Conservation (phyloP, 345 rosid genomes). For the Xanthoceras sorbifolium region DNA sequence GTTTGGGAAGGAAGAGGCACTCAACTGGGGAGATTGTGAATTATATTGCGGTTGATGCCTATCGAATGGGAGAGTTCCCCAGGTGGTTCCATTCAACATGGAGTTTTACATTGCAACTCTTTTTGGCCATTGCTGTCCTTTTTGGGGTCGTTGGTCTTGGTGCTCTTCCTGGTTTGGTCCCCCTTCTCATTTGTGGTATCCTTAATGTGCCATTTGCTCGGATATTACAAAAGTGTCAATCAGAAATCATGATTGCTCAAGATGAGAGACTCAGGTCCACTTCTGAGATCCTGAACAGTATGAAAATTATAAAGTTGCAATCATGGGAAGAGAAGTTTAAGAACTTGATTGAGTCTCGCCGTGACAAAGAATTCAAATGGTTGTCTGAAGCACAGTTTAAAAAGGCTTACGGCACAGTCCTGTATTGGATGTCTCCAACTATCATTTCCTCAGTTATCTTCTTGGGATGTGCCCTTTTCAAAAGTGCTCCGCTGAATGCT, state of each 20-base stretch:
- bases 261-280: slow-evolving; percentile 66
- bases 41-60: slow-evolving; percentile 75
- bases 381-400: slow-evolving; percentile 51
- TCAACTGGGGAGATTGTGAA: slow-evolving; percentile 79
- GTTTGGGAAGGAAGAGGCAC: slow-evolving; percentile 61
- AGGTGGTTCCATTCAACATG: slow-evolving; percentile 79
- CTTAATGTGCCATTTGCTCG: slow-evolving; percentile 67
- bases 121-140: slow-evolving; percentile 51
- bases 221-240: slow-evolving; percentile 56
- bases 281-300: slow-evolving; percentile 66
- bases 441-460: slow-evolving; percentile 64
- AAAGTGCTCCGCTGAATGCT: slow-evolving; percentile 67
- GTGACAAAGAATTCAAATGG: slow-evolving; percentile 69
- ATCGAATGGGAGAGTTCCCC: slow-evolving; percentile 73
- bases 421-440: slow-evolving; percentile 81
- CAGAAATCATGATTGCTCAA: slow-evolving; percentile 65
- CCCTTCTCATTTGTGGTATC: slow-evolving; percentile 48
- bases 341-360: slow-evolving; percentile 49
- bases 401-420: slow-evolving; percentile 44
- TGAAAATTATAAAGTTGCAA: slow-evolving; percentile 79
- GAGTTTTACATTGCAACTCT: slow-evolving; percentile 54
- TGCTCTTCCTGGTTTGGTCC: slow-evolving; percentile 57
- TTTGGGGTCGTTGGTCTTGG: slow-evolving; percentile 61
- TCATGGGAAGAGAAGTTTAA: slow-evolving; percentile 85
- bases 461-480: slow-evolving; percentile 54